These are phyloP conservation scores for Mortierella sp. DNA, from an alignment of 371 early-diverging fungal species.

Conservation along the genomic window DNA sequence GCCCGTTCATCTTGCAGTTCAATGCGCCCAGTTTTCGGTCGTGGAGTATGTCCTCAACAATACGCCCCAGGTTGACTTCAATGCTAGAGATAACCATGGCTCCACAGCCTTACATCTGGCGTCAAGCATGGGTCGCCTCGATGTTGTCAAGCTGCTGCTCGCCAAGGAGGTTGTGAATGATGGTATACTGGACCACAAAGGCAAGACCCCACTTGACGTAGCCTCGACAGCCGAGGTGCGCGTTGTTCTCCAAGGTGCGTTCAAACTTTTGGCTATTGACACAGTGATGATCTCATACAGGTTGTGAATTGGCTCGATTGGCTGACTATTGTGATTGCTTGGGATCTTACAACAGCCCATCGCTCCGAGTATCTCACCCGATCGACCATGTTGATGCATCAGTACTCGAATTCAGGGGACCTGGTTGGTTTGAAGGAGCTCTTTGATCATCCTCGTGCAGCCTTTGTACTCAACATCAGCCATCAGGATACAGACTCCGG, in stretches of 20 bases:
- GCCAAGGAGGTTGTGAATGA: constrained; percentile 56
- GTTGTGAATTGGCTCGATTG: too few species aligned
- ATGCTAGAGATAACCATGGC: constrained; percentile 63
- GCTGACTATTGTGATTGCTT: too few species aligned
- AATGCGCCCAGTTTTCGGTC: constrained; percentile 56
- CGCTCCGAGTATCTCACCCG: constrained; percentile 51
- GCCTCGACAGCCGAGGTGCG: constrained; percentile 54
- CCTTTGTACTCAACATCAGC: constrained; percentile 69
- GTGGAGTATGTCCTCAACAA: constrained; percentile 46
- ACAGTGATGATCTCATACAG: too few species aligned
- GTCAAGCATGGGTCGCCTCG: constrained; percentile 62
- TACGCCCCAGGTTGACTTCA: constrained; percentile 53
- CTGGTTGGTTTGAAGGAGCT: constrained; percentile 52
- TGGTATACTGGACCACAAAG: constrained; percentile 57
- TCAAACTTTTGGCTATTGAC: too few species aligned
- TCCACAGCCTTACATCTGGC: constrained; percentile 74
- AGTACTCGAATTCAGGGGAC: constrained; percentile 48
- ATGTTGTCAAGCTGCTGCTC: constrained; percentile 62
- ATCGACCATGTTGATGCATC: constrained; percentile 49
- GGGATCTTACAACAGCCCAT: constrained; percentile 28
- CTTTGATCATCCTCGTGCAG: constrained; percentile 57
- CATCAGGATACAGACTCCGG: constrained; percentile 68
- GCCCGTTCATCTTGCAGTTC: constrained; percentile 67
- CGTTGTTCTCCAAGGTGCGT: constrained; percentile 49
- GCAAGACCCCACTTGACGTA: constrained; percentile 50